A percentile compares a stretch with the other conserved stretches of the same genome.
Conservation (phyloP, 1,284 basidiomycete species). For the Tilletia caries region DNA sequence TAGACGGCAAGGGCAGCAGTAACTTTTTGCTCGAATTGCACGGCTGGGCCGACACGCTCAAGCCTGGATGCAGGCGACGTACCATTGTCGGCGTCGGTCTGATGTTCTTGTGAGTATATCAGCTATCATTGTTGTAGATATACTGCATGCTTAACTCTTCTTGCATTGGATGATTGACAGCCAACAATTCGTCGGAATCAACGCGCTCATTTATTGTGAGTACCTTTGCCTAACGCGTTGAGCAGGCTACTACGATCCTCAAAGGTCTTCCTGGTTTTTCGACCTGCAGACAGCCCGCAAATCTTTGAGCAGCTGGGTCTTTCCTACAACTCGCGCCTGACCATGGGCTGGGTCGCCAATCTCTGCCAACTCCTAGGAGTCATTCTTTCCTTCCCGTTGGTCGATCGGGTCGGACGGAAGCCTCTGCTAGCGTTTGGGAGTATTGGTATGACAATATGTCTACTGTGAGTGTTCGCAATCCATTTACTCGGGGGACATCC, state of each 20-base stretch:
- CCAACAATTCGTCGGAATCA: constrained; percentile 29
- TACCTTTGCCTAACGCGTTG: constrained; percentile 11
- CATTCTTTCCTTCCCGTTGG: constrained; percentile 25
- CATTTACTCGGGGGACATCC: not conserved
- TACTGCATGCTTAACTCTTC: not conserved
- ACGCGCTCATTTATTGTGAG: constrained; percentile 23
- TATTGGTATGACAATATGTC: constrained; percentile 16
- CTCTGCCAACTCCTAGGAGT: constrained; percentile 28
- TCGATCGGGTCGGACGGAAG: constrained; percentile 25
- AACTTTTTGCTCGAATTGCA: constrained; percentile 63
- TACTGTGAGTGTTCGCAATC: not conserved
- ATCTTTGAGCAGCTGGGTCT: constrained; percentile 29
- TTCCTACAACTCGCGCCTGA: constrained; percentile 20
- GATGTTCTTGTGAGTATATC: constrained; percentile 26
- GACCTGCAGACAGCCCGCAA: not conserved
- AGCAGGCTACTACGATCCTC: too few relatives aligned
- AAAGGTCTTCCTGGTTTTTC: not conserved
- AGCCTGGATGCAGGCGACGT: constrained; percentile 18
- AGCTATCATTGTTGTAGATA: constrained; percentile 14
- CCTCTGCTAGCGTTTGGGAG: constrained; percentile 24
- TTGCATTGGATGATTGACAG: not conserved
- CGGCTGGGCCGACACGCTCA: constrained; percentile 22
- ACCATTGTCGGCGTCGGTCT: constrained; percentile 24
- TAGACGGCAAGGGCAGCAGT: constrained; percentile 63
- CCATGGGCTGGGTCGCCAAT: constrained; percentile 25